Percentiles rank a stretch among this genome's conserved stretches.
phyloP scores from a whole-genome alignment of 805 yeast genomes.

The Suhomyces emberorum region DNA sequence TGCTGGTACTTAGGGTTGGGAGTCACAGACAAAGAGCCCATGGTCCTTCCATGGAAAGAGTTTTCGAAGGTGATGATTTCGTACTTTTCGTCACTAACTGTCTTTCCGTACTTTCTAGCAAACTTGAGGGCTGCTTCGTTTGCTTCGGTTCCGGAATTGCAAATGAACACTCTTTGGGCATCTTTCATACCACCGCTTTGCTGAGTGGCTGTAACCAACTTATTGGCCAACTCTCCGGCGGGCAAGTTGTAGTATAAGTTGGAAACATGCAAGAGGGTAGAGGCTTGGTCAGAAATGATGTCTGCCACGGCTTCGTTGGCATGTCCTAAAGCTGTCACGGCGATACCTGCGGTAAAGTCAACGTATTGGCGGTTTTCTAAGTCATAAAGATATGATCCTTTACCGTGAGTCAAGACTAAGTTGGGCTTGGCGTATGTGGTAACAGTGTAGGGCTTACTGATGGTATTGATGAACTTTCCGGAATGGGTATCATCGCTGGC shows the following conservation, averaged over 20 bases:
- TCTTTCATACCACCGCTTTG: constrained; percentile 74
- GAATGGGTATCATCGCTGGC: constrained; percentile 32
- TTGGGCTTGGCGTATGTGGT: constrained; percentile 81
- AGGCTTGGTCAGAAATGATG: constrained; percentile 69
- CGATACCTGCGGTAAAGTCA: constrained; percentile 95
- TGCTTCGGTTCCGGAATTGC: constrained; percentile 61
- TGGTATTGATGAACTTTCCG: constrained; percentile 41
- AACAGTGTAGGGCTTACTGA: constrained; percentile 54
- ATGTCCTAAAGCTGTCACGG: constrained; percentile 95
- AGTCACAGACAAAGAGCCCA: constrained; percentile 91
- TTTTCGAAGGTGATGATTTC: constrained; percentile 85
- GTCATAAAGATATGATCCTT: constrained; percentile 81
- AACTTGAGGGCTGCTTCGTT: constrained; percentile 59
- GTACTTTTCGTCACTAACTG: constrained; percentile 49
- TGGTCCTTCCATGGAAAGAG: constrained; percentile 92
- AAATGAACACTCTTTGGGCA: constrained; percentile 69
- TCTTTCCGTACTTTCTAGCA: constrained; percentile 75
- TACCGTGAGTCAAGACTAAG: constrained; percentile 73
- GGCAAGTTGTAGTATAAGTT: constrained; percentile 82
- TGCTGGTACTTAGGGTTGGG: constrained; percentile 89
- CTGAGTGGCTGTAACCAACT: constrained; percentile 65
- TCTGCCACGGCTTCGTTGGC: constrained; percentile 70
- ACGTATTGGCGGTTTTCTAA: constrained; percentile 72
- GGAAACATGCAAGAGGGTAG: constrained; percentile 74
- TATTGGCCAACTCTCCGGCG: constrained; percentile 74